Conservation (phyloP, 1,284 basidiomycete species). For the Leccinum variabile region DNA sequence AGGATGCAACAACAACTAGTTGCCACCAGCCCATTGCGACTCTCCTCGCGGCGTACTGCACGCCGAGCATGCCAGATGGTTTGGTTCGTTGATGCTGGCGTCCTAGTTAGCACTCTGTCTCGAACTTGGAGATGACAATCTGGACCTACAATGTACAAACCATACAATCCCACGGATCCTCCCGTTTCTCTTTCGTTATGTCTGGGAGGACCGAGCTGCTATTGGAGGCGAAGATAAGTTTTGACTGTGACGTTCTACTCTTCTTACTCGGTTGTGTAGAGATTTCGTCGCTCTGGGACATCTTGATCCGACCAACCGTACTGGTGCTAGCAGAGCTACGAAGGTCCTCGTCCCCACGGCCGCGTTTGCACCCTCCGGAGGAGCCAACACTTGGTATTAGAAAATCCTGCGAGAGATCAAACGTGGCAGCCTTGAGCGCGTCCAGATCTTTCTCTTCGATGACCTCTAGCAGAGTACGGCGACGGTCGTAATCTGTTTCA, state of each 20-base stretch:
- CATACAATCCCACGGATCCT: slow-evolving; percentile 23
- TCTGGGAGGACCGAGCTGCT: not conserved
- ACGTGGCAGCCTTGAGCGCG: slow-evolving; percentile 21
- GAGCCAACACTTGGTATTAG: slow-evolving; percentile 15
- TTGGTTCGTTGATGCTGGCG: slow-evolving; percentile 28
- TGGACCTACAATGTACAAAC: slow-evolving; percentile 30
- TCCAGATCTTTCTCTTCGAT: slow-evolving; percentile 28
- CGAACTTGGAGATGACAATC: not conserved
- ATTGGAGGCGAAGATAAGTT: slow-evolving; percentile 3
- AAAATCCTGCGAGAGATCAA: slow-evolving; percentile 23
- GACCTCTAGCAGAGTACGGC: slow-evolving; percentile 22
- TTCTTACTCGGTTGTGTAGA: slow-evolving; percentile 20
- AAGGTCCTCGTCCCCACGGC: not conserved
- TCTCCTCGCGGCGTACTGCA: slow-evolving; percentile 33
- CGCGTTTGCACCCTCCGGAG: not conserved
- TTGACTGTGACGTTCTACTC: slow-evolving; percentile 16
- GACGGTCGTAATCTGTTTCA: slow-evolving; percentile 29
- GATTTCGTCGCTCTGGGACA: slow-evolving; percentile 1
- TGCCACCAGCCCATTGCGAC: slow-evolving; percentile 19
- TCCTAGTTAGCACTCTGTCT: slow-evolving; percentile 1
- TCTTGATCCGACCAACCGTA: not conserved
- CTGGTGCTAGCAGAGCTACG: not conserved
- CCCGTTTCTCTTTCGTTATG: not conserved
- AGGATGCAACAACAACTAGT: not conserved
- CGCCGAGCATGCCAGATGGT: slow-evolving; percentile 34